phyloP scores from a whole-genome alignment of 768 basidiomycete species.

The Coprinellus micaceus region DNA sequence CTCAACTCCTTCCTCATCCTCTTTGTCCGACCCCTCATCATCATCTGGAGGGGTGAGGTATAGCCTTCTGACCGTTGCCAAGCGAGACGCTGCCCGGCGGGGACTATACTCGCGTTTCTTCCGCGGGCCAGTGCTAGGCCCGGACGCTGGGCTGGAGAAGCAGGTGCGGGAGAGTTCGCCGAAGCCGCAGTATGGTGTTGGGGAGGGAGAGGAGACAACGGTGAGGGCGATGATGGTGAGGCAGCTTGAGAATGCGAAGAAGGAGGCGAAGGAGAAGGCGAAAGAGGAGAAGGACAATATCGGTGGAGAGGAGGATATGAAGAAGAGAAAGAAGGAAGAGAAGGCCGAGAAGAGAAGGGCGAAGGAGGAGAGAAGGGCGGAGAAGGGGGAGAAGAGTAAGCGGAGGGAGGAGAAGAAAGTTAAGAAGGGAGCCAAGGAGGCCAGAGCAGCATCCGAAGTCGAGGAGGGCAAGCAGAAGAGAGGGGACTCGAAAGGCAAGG shows the following conservation, averaged over 20 bases:
- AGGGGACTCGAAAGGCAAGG: constrained; percentile 19
- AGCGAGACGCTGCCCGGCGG: constrained; percentile 72
- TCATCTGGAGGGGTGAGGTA: constrained; percentile 29
- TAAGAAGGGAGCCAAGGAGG: constrained; percentile 13
- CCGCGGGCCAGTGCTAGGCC: constrained; percentile 66
- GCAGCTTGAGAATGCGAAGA: constrained; percentile 13
- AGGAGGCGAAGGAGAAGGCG: constrained; percentile 9
- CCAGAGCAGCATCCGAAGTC: constrained; percentile 8
- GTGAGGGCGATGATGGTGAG: constrained; percentile 13
- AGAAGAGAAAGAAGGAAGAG: constrained; percentile 14
- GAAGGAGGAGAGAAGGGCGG: constrained; percentile 9
- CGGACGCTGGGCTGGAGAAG: constrained; percentile 28
- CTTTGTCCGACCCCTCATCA: constrained; percentile 14
- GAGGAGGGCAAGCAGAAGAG: background rate
- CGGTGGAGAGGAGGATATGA: constrained; percentile 14
- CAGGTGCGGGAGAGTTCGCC: constrained; percentile 16
- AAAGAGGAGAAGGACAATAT: background rate
- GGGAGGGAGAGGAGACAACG: background rate
- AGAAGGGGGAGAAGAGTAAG: constrained; percentile 12
- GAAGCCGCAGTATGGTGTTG: background rate
- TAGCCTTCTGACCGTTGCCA: constrained; percentile 60
- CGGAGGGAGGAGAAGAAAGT: constrained; percentile 14
- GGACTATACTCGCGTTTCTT: constrained; percentile 80
- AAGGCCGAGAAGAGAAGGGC: constrained; percentile 17
- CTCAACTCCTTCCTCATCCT: constrained; percentile 33